Base-by-base conservation (phyloP, 352 stramenopile species). In the Halophytophthora batemanensis region DNA sequence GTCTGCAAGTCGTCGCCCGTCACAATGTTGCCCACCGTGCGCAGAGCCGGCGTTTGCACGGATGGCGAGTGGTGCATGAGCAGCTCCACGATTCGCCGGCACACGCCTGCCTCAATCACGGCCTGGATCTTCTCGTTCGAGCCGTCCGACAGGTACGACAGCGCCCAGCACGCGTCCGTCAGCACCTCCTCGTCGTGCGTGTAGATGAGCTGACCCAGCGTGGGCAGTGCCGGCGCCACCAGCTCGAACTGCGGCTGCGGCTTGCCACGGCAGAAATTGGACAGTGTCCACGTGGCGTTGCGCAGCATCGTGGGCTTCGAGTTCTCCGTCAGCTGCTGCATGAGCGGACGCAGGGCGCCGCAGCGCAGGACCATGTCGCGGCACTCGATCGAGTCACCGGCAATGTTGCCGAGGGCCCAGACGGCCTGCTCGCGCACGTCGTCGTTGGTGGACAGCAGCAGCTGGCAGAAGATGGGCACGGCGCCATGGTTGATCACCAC, bases 391-490 rank as follows among this genome's bases (percentile, higher is more conserved):
- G 90, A 98, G 73, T 99, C 97, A 59, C 97, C 97, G n/a, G 97
- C 97, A 77, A 99, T 99, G 75, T 99, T 99, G 50, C 97, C 97
- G 18, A 99, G 77, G 17, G 96, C 97, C 97, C 97, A 99, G 17
- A 99, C 96, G 11, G 82, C 84, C 65, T 96, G 87, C 62, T 99
- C 96, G 21, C 95, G 77, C 14, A 99, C 96, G 76, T 99, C 96
- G 58, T 98, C 96, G 64, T 98, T 98, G 39, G 94, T 96, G 34
- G 88, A 98, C 13, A 94, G 70, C 12, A 99, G 77, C 23, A 99
- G 64, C 54, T 97, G 77, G 42, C 97, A 96, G 71, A 99, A 98
- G 60, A 98, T 97, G 31, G 96, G 96, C 38, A 99, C 95, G 2
- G 97, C 97, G 40, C 96, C 96, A 47, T 95, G 75, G 45, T 98